Base-by-base conservation (phyloP, 2,329 filamentous ascomycete genomes). In the Diaporthe australafricana region DNA sequence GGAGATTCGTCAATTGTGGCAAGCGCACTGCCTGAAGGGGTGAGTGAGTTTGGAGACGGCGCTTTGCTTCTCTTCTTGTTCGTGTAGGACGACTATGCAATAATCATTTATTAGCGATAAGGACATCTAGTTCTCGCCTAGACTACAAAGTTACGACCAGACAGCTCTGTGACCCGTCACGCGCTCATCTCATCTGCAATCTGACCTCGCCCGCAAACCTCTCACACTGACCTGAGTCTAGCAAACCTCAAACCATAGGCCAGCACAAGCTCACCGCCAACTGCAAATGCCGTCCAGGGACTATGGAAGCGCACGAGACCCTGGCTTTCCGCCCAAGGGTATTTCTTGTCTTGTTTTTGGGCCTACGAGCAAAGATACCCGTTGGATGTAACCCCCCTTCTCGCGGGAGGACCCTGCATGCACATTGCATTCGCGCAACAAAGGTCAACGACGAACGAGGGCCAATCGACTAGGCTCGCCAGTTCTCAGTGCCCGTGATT, bases 321-420 rank as follows among this genome's bases (percentile, higher is more conserved):
- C 30, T 20, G 25, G 8, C 25, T 17, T 32, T 16, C 27, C 27
- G 50, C 9, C 50, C 50, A 53, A n/a, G 17, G 38, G 17, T 27
- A 47, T 45, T 17, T 14, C 30, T 14, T 25, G n/a, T 25, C 27
- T 40, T 63, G n/a, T n/a, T n/a, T n/a, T n/a, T n/a, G n/a, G n/a
- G n/a, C n/a, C n/a, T n/a, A n/a, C 40, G 22, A 27, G 40, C n/a
- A 22, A 16, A 63, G 27, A 35, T 35, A 63, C 60, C 60, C 42
- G 42, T 63, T 48, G 42, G 8, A 48, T 63, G 42, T 63, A 48
- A 63, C 42, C 27, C 60, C 42, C 60, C 20, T n/a, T 30, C 27
- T 40, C 60, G 30, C 60, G 20, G 6, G 20, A 48, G 27, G 60
- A 63, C 60, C 60, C 60, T 63, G 60, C 42, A 48, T 63, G 60